A percentile compares a stretch with the other conserved stretches of the same genome.
These are phyloP conservation scores for Sporormia fimetaria DNA, from an alignment of 495 filamentous ascomycete species.

Conservation along the genomic window DNA sequence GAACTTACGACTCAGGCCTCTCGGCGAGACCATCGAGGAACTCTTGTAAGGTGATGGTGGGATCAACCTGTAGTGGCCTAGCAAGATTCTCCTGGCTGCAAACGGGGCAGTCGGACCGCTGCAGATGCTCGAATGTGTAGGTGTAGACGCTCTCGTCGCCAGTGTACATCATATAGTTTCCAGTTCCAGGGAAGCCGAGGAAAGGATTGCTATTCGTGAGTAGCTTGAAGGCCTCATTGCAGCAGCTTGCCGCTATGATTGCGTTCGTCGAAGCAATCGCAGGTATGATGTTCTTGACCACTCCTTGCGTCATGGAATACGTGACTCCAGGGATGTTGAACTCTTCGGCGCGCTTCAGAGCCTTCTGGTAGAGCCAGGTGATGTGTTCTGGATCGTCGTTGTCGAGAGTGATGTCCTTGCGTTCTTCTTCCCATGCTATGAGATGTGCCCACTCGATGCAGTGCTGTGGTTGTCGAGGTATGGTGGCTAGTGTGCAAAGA, in stretches of 20 bases:
- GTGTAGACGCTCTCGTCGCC: constrained; percentile 94
- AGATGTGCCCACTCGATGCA: constrained; percentile 99
- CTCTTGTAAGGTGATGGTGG: constrained; percentile 62
- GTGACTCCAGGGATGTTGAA: constrained; percentile 91
- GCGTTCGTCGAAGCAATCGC: constrained; percentile 97
- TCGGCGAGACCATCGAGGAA: constrained; percentile 78
- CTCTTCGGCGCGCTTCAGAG: constrained; percentile 64
- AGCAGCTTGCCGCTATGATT: constrained; percentile 87
- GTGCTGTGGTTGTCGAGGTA: constrained; percentile 93
- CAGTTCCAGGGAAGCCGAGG: constrained; percentile 39
- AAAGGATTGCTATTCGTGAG: constrained; percentile 68
- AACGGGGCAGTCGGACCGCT: constrained; percentile 87
- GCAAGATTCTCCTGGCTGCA: constrained; percentile 61
- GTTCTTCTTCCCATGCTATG: constrained; percentile 62
- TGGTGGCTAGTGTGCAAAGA: constrained; percentile 91
- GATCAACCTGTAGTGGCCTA: constrained; percentile 57
- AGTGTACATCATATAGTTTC: constrained; percentile 99
- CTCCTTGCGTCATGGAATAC: constrained; percentile 93
- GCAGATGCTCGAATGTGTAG: constrained; percentile 86
- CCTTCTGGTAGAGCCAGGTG: constrained; percentile 87
- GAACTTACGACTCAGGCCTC: constrained; percentile 56
- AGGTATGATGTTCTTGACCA: constrained; percentile 99
- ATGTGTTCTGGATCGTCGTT: constrained; percentile 97
- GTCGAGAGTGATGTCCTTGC: constrained; percentile 53
- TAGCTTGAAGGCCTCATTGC: constrained; percentile 95